Evolutionary conservation across 2,329 filamentous ascomycete genomes (phyloP).

Genomic region (Penicillium sp.): DNA sequence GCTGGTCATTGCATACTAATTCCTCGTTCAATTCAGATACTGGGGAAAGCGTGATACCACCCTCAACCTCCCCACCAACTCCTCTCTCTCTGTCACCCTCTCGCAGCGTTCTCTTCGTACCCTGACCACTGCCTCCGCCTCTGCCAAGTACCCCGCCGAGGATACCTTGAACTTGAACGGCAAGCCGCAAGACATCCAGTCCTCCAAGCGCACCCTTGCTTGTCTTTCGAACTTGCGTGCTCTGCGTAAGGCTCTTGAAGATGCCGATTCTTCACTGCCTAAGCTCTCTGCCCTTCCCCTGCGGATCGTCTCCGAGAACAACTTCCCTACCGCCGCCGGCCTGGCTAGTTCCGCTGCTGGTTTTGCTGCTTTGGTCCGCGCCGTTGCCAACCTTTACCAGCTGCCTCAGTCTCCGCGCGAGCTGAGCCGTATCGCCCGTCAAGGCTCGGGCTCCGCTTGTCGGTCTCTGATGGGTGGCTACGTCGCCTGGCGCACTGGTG

Average conservation of each 20-base stretch:
- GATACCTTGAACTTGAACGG: conserved; percentile 84
- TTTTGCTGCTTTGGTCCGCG: conserved; percentile 70
- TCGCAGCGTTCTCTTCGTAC: conserved; percentile 92
- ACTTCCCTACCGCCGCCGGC: conserved; percentile 96
- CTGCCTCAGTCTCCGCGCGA: conserved; percentile 79
- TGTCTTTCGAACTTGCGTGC: conserved; percentile 85
- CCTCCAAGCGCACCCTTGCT: conserved; percentile 86
- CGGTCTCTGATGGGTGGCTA: conserved; percentile 92
- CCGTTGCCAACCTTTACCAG: conserved; percentile 86
- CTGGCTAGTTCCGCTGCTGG: conserved; percentile 69
- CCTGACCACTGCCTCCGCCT: conserved; percentile 93
- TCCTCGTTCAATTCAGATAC: conserved; percentile 55
- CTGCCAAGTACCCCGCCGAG: conserved; percentile 63
- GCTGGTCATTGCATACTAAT: conserved; percentile 13
- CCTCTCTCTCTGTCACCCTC: conserved; percentile 93
- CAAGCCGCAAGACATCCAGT: conserved; percentile 73
- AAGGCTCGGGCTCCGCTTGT: conserved; percentile 94
- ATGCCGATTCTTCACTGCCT: conserved; percentile 70
- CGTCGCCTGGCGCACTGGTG: conserved; percentile 88
- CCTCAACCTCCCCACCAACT: conserved; percentile 97
- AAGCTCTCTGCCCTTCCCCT: conserved; percentile 77
- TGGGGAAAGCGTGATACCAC: conserved; percentile 97
- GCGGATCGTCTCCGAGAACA: conserved; percentile 92
- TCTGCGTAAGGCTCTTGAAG: conserved; percentile 75
- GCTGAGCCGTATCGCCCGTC: conserved; percentile 83